Evolutionary conservation across 2,329 filamentous ascomycete species (phyloP), one percentile per base, ranked within the genome.

Genomic region (Phoma sp.): DNA sequence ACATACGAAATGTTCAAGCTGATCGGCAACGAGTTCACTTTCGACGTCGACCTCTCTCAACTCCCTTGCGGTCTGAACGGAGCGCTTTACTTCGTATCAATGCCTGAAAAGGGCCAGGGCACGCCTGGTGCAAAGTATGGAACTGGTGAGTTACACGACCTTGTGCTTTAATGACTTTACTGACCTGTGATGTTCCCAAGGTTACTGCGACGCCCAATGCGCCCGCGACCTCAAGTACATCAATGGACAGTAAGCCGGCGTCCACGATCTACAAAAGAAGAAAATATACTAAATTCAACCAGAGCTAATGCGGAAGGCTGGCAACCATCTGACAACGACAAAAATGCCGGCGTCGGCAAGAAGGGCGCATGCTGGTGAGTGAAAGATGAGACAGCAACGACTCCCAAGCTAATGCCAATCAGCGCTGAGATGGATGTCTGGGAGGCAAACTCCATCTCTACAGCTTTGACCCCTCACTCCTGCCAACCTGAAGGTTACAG

Each of bases 31-130:
- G 74, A 76, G 56, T 76, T 76, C 55, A 70, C 66, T 8, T 76
- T 76, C 36, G 74, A 76, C 46, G 72, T 76, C 1, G 74, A 76
- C 43, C 59, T 89, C 19, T 88, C 86, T 17, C 80, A 82, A 54
- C 75, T 89, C n/a, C 82, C 83, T 43, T 91, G 88, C 64, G 88
- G 88, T 44, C 76, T 91, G 49, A 90, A 91, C 69, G 88, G 87
- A 35, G 71, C 70, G 6, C 43, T 71, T 21, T 73, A 71, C 55
- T 71, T 88, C 40, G 77, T 82, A 5, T 76, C 80, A 58, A 88
- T 89, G 84, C 78, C 82, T 5, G 69, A 79, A 35, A 76, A 75
- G 56, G 83, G 80, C 55, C 75, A 69, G 60, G 85, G 76, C 54
- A 71, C 71, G 0, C 61, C 77, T 39, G 77, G 77, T 47, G 84